Percentiles rank a stretch among this genome's conserved stretches.
Conservation (phyloP, 208 protist genomes). For the Kentomonas sorsogonicus region DNA sequence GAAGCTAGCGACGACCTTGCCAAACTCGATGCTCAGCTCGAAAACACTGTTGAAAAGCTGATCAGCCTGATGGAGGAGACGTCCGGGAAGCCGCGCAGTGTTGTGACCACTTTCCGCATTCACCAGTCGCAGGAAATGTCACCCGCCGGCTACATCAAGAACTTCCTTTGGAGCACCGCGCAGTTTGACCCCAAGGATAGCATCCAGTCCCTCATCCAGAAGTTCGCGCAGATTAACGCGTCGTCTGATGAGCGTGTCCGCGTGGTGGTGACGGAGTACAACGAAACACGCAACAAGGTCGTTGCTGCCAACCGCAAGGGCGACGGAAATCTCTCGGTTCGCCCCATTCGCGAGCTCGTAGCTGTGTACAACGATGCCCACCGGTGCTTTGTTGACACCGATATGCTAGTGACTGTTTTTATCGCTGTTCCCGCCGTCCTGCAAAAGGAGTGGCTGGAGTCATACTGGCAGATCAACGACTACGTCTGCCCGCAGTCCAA, state of each 20-base stretch:
- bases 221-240: conserved; percentile 55
- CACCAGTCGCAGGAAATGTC: conserved; percentile 85
- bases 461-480: conserved; percentile 81
- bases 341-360: conserved; percentile 78
- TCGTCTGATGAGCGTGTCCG: conserved; percentile 75
- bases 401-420: conserved; percentile 82
- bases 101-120: conserved; percentile 78
- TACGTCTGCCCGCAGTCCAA: conserved; percentile 82
- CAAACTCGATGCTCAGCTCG: conserved; percentile 74
- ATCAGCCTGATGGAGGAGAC: conserved; percentile 80
- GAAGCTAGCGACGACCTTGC: conserved; percentile 84
- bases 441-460: conserved; percentile 78
- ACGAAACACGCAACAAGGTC: conserved; percentile 81
- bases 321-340: conserved; percentile 77
- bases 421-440: conserved; percentile 59
- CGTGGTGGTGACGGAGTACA: conserved; percentile 77
- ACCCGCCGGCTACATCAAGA: conserved; percentile 77
- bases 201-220: conserved; percentile 67
- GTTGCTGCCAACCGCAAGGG: conserved; percentile 51
- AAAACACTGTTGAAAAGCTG: conserved; percentile 72
- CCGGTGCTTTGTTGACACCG: conserved; percentile 76
- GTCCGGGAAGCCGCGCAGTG: conserved; percentile 59
- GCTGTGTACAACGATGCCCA: conserved; percentile 53
- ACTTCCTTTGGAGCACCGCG: conserved; percentile 76
- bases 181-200: conserved; percentile 85